These are phyloP conservation scores for Glycyrrhiza uralensis DNA, from an alignment of 306 rosid genomes.

Conservation along the genomic window DNA sequence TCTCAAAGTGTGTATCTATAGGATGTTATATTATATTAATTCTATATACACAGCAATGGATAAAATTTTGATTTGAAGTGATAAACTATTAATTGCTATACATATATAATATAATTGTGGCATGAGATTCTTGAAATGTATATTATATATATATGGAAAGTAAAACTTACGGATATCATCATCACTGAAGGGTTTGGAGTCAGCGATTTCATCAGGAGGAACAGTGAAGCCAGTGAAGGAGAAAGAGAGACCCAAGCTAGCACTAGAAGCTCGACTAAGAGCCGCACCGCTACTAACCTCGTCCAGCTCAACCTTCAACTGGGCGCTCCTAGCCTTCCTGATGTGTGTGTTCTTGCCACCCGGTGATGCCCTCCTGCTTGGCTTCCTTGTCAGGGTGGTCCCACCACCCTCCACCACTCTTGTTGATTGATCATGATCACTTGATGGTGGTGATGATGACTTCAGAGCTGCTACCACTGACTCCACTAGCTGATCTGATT, in stretches of 20 bases:
- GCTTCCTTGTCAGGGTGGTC: constrained; percentile 47
- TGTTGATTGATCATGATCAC: constrained; percentile 9
- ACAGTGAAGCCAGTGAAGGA: constrained; percentile 90
- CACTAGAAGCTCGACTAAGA: constrained; percentile 94
- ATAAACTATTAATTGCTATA: background rate
- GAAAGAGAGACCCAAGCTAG: constrained; percentile 90
- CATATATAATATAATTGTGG: background rate
- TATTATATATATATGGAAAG: no score
- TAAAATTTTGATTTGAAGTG: background rate
- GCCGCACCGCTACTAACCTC: constrained; percentile 80
- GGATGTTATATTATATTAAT: no score
- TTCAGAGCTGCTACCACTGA: constrained; percentile 36
- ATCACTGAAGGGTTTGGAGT: constrained; percentile 79
- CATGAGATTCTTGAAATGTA: background rate
- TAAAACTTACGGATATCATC: constrained; percentile 72
- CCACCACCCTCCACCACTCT: constrained; percentile 33
- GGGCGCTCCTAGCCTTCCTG: constrained; percentile 84
- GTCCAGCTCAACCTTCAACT: constrained; percentile 71
- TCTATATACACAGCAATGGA: no score
- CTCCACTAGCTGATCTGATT: constrained; percentile 72
- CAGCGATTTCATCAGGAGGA: constrained; percentile 70
- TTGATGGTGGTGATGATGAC: constrained; percentile 38
- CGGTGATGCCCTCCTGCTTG: constrained; percentile 63
- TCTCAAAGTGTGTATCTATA: no score
- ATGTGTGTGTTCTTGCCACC: constrained; percentile 65